These are phyloP conservation scores for Pythium phragmitis DNA, from an alignment of 352 stramenopile species.

Conservation along the genomic window DNA sequence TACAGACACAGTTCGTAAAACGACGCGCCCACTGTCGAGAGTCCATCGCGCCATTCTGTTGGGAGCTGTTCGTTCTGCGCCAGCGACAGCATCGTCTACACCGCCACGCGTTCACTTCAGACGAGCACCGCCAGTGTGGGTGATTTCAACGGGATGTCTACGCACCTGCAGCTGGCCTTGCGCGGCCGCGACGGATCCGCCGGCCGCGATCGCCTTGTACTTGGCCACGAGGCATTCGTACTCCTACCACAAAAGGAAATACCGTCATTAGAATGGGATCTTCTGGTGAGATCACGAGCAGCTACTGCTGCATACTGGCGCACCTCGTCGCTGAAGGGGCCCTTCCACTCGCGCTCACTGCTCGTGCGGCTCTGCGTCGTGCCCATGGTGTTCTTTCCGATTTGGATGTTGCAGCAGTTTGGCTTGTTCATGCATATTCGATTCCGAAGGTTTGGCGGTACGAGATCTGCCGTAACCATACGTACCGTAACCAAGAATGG, in stretches of 20 bases:
- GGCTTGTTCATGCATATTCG: background rate
- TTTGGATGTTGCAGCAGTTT: background rate
- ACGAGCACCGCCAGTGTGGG: background rate
- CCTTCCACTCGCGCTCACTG: slow-evolving; percentile 54
- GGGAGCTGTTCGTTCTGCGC: slow-evolving; percentile 30
- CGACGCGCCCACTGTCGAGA: slow-evolving; percentile 33
- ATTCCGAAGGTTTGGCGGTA: background rate
- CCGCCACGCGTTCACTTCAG: background rate
- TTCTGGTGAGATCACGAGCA: background rate
- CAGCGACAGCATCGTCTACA: slow-evolving; percentile 48
- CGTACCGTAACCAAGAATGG: background rate
- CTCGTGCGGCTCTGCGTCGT: slow-evolving; percentile 21
- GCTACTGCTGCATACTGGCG: background rate
- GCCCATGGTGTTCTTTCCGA: slow-evolving; percentile 16
- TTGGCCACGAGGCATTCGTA: slow-evolving; percentile 57
- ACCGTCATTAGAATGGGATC: background rate
- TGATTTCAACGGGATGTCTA: background rate
- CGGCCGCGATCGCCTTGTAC: slow-evolving; percentile 39
- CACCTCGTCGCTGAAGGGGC: slow-evolving; percentile 79
- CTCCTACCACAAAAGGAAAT: slow-evolving; percentile 36
- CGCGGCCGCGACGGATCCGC: slow-evolving; percentile 23
- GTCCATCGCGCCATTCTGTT: slow-evolving; percentile 27
- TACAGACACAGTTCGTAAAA: slow-evolving; percentile 62
- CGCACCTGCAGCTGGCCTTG: slow-evolving; percentile 47
- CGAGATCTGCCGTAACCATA: background rate